Evolutionary conservation across 768 basidiomycete species (phyloP).

Genomic region (Terana coerulea): DNA sequence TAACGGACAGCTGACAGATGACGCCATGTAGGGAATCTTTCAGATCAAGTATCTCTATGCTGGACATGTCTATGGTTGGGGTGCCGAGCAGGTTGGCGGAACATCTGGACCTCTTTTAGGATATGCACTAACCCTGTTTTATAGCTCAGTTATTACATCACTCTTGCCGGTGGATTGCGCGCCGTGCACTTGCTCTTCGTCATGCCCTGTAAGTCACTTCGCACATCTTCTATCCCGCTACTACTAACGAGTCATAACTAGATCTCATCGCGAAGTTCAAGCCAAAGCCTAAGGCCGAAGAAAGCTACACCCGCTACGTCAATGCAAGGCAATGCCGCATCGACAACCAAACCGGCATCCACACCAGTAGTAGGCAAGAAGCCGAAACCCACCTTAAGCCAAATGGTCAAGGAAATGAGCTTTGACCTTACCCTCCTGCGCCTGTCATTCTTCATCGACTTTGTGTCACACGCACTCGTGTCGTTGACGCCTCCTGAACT

Average conservation of each 20-base stretch:
- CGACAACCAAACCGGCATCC: not conserved
- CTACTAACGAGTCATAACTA: constrained; percentile 27
- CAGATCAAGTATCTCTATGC: constrained; percentile 79
- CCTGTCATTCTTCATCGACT: constrained; percentile 63
- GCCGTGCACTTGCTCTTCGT: constrained; percentile 64
- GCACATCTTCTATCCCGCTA: constrained; percentile 25
- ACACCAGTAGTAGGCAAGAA: constrained; percentile 21
- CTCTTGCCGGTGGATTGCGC: constrained; percentile 59
- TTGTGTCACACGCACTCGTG: constrained; percentile 60
- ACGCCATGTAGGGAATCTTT: constrained; percentile 50
- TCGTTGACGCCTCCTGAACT: constrained; percentile 49
- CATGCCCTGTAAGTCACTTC: constrained; percentile 53
- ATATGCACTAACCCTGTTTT: not conserved
- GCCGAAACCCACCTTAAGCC: constrained; percentile 43
- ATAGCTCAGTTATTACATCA: constrained; percentile 73
- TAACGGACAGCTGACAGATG: not conserved
- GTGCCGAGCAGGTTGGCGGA: constrained; percentile 45
- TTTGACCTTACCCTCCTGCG: constrained; percentile 70
- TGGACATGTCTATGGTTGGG: constrained; percentile 68
- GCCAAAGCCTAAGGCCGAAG: constrained; percentile 27
- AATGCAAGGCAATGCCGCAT: not conserved
- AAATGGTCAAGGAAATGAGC: constrained; percentile 55
- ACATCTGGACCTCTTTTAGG: not conserved
- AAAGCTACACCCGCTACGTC: not conserved
- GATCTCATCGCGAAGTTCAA: constrained; percentile 64